Conservation (phyloP, 2,329 filamentous ascomycete genomes). For the Aspergillus uvarum region DNA sequence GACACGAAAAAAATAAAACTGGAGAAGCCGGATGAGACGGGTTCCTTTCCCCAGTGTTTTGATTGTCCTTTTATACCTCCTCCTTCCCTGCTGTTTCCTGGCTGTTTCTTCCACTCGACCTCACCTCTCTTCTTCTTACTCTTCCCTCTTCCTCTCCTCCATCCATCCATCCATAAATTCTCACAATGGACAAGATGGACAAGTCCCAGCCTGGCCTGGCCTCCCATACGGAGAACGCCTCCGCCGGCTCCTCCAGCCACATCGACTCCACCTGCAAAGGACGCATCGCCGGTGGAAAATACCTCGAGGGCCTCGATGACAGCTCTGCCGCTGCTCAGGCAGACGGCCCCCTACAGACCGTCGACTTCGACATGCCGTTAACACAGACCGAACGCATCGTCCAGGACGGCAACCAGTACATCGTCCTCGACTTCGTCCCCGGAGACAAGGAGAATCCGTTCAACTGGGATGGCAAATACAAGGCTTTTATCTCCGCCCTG, state of each 20-base stretch:
- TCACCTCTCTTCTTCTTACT: slow-evolving; percentile 1
- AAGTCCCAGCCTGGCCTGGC: slow-evolving; percentile 24
- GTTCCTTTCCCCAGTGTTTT: slow-evolving; percentile 7
- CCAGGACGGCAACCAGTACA: slow-evolving; percentile 46
- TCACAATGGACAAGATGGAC: slow-evolving; percentile 24
- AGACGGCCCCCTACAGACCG: slow-evolving; percentile 28
- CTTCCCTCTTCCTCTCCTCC: slow-evolving; percentile 2
- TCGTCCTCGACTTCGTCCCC: slow-evolving; percentile 49
- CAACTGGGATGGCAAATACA: slow-evolving; percentile 50
- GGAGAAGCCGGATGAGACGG: background rate
- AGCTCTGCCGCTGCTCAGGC: slow-evolving; percentile 20
- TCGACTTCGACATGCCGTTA: slow-evolving; percentile 52
- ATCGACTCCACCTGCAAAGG: slow-evolving; percentile 13
- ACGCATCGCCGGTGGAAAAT: slow-evolving; percentile 30
- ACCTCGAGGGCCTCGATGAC: slow-evolving; percentile 24
- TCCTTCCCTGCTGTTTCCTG: background rate
- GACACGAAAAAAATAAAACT: slow-evolving; percentile 1
- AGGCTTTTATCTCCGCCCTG: slow-evolving; percentile 48
- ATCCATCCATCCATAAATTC: background rate
- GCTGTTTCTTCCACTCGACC: background rate
- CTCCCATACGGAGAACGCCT: slow-evolving; percentile 26
- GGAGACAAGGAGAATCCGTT: slow-evolving; percentile 54
- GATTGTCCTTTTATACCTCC: slow-evolving; percentile 1
- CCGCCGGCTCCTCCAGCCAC: slow-evolving; percentile 9
- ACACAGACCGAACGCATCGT: slow-evolving; percentile 47